These are phyloP conservation scores for Sarocladium kiliense DNA, from an alignment of 2,329 filamentous ascomycete species.

Conservation along the genomic window DNA sequence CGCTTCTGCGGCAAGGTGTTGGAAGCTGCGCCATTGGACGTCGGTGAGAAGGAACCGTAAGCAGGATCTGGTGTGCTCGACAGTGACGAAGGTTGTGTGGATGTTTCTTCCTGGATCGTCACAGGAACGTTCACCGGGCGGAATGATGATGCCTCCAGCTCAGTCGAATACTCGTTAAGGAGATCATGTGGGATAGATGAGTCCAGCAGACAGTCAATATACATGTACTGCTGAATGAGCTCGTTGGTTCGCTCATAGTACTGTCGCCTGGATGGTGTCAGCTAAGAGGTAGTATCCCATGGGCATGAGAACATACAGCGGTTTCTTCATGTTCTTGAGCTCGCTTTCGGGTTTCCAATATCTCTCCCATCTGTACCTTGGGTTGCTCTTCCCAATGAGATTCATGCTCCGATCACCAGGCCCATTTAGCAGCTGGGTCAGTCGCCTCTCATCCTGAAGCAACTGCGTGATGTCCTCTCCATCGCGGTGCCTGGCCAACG, in stretches of 20 bases:
- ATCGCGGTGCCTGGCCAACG: conserved; percentile 18
- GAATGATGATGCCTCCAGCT: conserved; percentile 51
- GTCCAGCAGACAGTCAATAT: conserved; percentile 86
- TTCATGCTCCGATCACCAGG: conserved; percentile 77
- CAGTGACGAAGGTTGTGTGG: conserved; percentile 25
- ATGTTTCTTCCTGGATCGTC: conserved; percentile 69
- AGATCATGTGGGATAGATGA: conserved; percentile 89
- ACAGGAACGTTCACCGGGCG: conserved; percentile 57
- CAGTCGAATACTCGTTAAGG: conserved; percentile 76
- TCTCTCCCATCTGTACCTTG: conserved; percentile 76
- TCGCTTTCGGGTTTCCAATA: conserved; percentile 82
- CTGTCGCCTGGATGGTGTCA: conserved; percentile 46
- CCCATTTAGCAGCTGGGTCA: conserved; percentile 55
- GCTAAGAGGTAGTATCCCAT: not conserved
- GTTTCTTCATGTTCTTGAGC: conserved; percentile 64
- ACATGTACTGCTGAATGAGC: conserved; percentile 85
- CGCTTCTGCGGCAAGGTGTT: conserved; percentile 57
- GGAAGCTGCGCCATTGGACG: conserved; percentile 14
- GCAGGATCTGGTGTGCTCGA: conserved; percentile 21
- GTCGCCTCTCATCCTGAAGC: conserved; percentile 50
- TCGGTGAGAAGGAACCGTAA: conserved; percentile 10
- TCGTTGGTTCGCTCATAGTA: conserved; percentile 91
- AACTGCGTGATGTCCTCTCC: conserved; percentile 41
- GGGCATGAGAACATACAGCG: conserved; percentile 45
- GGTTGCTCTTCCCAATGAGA: conserved; percentile 84